Evolutionary conservation across 768 basidiomycete species (phyloP).

Genomic region (Mycena vitilis): DNA sequence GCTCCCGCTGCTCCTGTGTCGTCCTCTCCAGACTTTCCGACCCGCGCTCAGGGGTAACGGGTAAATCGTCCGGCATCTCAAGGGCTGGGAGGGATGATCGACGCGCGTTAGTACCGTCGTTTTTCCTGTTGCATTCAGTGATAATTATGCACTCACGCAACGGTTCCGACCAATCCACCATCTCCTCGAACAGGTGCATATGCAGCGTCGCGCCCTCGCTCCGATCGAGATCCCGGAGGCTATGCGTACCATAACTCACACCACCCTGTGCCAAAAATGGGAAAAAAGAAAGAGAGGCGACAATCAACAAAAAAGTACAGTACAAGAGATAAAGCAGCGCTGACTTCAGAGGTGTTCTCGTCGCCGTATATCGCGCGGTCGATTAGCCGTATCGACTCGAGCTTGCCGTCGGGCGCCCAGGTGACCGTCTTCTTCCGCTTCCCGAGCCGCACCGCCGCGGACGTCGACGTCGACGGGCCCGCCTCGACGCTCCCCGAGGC

Average conservation of each 20-base stretch:
- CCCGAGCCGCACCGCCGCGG: slow-evolving; percentile 52
- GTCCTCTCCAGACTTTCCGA: slow-evolving; percentile 74
- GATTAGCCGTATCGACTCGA: slow-evolving; percentile 83
- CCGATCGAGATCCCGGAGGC: slow-evolving; percentile 86
- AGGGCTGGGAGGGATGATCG: slow-evolving; percentile 57
- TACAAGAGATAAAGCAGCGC: slow-evolving; percentile 58
- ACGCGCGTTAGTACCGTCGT: too few species aligned
- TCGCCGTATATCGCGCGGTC: slow-evolving; percentile 91
- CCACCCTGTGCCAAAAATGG: slow-evolving; percentile 66
- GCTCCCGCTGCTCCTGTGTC: slow-evolving; percentile 82
- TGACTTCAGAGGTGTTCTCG: slow-evolving; percentile 87
- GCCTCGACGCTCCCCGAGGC: slow-evolving; percentile 28
- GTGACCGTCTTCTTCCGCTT: slow-evolving; percentile 83
- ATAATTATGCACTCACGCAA: slow-evolving; percentile 66
- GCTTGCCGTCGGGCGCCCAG: slow-evolving; percentile 80
- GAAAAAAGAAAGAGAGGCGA: slow-evolving; percentile 36
- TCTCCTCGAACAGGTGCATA: slow-evolving; percentile 85
- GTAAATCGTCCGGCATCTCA: slow-evolving; percentile 68
- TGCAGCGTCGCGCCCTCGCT: slow-evolving; percentile 90
- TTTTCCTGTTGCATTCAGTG: not conserved
- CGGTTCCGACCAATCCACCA: slow-evolving; percentile 88
- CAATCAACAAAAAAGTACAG: slow-evolving; percentile 57
- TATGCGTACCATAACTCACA: slow-evolving; percentile 68
- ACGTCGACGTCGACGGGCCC: slow-evolving; percentile 51
- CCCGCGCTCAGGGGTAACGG: slow-evolving; percentile 66